Evolutionary conservation across 1,284 basidiomycete species (phyloP).

Genomic region (Boletellus deceptivus): DNA sequence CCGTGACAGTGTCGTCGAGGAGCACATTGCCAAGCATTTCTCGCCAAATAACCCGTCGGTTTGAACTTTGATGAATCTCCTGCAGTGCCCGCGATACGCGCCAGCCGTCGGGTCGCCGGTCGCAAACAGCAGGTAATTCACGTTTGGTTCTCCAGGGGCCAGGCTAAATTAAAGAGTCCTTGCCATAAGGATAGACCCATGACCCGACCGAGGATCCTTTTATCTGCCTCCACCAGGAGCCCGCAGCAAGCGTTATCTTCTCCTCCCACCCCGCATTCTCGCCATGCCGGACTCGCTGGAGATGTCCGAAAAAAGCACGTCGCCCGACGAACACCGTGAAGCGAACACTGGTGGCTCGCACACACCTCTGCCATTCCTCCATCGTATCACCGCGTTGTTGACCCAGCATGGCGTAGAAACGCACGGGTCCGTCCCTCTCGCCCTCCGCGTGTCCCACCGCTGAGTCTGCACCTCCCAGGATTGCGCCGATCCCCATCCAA

Average conservation of each 20-base stretch:
- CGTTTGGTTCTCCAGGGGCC: too few relatives aligned
- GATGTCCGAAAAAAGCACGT: constrained; percentile 2
- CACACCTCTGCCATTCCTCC: constrained; percentile 15
- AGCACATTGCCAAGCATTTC: too few relatives aligned
- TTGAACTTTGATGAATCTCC: too few relatives aligned
- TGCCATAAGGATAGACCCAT: too few relatives aligned
- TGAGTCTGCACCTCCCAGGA: constrained; percentile 34
- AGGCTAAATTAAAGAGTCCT: too few relatives aligned
- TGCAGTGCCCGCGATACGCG: too few relatives aligned
- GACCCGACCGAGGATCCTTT: too few relatives aligned
- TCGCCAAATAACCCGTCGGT: too few relatives aligned
- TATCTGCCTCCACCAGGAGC: background rate
- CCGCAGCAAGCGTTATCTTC: too few relatives aligned
- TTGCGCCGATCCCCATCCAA: constrained; percentile 47
- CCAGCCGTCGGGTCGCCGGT: too few relatives aligned
- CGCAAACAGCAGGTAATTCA: too few relatives aligned
- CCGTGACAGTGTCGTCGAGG: too few relatives aligned
- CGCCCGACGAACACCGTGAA: background rate
- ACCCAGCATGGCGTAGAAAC: constrained; percentile 35
- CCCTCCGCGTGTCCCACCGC: background rate
- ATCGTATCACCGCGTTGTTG: constrained; percentile 19
- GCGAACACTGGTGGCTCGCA: background rate
- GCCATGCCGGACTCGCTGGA: background rate
- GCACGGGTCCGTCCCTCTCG: constrained; percentile 33
- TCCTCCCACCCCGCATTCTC: background rate